Base-by-base conservation (phyloP, 768 basidiomycete species). In the Lactifluus rugatus region DNA sequence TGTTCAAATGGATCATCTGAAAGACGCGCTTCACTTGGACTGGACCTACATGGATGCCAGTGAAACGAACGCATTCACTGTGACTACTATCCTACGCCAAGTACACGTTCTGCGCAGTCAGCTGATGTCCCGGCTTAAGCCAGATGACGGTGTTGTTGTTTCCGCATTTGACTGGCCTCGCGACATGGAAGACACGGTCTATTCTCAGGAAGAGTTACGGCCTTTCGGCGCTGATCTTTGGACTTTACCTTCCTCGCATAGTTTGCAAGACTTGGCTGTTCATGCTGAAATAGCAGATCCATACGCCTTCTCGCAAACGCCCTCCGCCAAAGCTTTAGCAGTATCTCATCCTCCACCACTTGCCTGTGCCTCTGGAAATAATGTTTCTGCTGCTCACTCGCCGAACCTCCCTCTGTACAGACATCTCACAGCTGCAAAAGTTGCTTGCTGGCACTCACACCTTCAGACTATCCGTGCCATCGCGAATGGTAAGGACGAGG, bases 401-500 rank as follows among this genome's bases (percentile, higher is more conserved):
- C 63, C 72, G 14, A 61, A 61, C 0, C 66, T 80, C 7, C 78
- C 78, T 2, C 70, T 73, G 23, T 74, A 81, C 67, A 72, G 74
- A 67, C 60, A 81, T 31, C 78, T 89, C 49, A 82, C 83, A 1
- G 72, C 75, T 26, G 76, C 77, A 17, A 80, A 84, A 53, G 68
- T 87, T 36, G 84, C 85, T 11, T 88, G 85, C 69, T 88, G 84
- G 84, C 72, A 81, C 64, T 87, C 86, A 1, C 87, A 89, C 67
- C 60, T 82, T 11, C 74, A 71, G 31, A 73, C 77, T 36, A 77
- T 88, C 31, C 76, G 72, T 21, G 70, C 60, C 3, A 73, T 84
- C 34, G 66, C 73, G 13, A 31, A 49, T 48, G 50, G 61, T n/a
- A 23, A 25, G 26, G 64, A 72, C 56, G 73, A 73, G 10, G 72